Percentiles rank a stretch among this genome's conserved stretches.
Conservation (phyloP, 345 rosid genomes). For the Citrus mangshanensis region DNA sequence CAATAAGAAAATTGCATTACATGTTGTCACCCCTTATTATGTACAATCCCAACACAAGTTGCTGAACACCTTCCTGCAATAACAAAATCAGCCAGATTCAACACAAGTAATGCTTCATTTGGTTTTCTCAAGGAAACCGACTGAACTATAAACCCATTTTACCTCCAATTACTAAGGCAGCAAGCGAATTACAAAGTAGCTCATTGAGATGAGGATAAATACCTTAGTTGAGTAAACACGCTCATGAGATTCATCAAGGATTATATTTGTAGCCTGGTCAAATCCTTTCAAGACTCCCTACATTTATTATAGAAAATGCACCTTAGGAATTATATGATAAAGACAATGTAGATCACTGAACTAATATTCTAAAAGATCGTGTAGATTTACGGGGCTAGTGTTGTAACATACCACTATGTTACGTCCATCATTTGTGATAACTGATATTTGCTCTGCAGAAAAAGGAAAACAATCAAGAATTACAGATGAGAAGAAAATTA, state of each 20-base stretch:
- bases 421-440: conserved; percentile 87
- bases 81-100: background rate
- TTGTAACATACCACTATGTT: conserved; percentile 71
- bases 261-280: conserved; percentile 88
- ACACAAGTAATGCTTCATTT: background rate
- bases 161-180: background rate
- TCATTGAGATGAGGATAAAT: background rate
- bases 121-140: background rate
- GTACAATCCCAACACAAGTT: conserved; percentile 87
- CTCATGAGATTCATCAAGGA: conserved; percentile 89
- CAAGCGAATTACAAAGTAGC: background rate
- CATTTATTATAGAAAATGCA: background rate
- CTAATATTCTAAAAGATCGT: background rate
- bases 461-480: conserved; percentile 1
- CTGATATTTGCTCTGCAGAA: conserved; percentile 62
- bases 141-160: background rate
- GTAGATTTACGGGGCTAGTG: background rate
- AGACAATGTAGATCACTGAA: background rate
- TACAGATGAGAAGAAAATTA: background rate
- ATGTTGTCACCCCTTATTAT: conserved; percentile 98
- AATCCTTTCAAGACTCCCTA: conserved; percentile 82
- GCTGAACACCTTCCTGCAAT: conserved; percentile 93
- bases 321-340: background rate
- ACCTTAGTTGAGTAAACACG: conserved; percentile 93
- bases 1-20: conserved; percentile 31